Conservation (phyloP, 2,329 filamentous ascomycete genomes). For the Fragosphaeria purpurea region DNA sequence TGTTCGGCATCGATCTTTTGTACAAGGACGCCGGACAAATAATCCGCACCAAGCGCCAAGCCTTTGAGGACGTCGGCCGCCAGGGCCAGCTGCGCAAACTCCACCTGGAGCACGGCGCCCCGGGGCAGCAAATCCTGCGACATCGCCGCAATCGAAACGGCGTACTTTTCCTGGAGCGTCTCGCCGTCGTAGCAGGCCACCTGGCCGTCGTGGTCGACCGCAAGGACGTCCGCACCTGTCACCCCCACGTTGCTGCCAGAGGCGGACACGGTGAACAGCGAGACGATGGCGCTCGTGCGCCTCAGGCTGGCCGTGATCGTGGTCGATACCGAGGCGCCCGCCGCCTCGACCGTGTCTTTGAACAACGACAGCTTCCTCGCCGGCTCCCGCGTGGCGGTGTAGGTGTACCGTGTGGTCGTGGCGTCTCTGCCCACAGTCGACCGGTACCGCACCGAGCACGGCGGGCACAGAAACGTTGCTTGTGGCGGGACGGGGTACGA, state of each 20-base stretch:
- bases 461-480: slow-evolving; percentile 52
- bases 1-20: slow-evolving; percentile 33
- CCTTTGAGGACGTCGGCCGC: slow-evolving; percentile 42
- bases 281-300: slow-evolving; percentile 30
- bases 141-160: slow-evolving; percentile 31
- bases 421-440: slow-evolving; percentile 33
- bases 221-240: slow-evolving; percentile 34
- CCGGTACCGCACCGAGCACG: slow-evolving; percentile 47
- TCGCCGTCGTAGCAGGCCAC: slow-evolving; percentile 52
- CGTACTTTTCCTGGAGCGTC: slow-evolving; percentile 37
- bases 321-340: slow-evolving; percentile 42
- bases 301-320: slow-evolving; percentile 31
- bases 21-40: slow-evolving; percentile 41
- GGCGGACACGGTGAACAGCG: slow-evolving; percentile 19
- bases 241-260: not conserved
- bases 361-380: slow-evolving; percentile 48
- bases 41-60: slow-evolving; percentile 44
- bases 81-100: slow-evolving; percentile 37
- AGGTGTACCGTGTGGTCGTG: slow-evolving; percentile 46
- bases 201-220: slow-evolving; percentile 50
- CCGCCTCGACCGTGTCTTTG: slow-evolving; percentile 42
- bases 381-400: slow-evolving; percentile 43
- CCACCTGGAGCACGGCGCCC: slow-evolving; percentile 31
- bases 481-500: slow-evolving; percentile 59
- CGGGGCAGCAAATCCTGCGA: slow-evolving; percentile 29